Evolutionary conservation across 2,329 filamentous ascomycete genomes (phyloP).

Genomic region (Pseudomassariella vexata): DNA sequence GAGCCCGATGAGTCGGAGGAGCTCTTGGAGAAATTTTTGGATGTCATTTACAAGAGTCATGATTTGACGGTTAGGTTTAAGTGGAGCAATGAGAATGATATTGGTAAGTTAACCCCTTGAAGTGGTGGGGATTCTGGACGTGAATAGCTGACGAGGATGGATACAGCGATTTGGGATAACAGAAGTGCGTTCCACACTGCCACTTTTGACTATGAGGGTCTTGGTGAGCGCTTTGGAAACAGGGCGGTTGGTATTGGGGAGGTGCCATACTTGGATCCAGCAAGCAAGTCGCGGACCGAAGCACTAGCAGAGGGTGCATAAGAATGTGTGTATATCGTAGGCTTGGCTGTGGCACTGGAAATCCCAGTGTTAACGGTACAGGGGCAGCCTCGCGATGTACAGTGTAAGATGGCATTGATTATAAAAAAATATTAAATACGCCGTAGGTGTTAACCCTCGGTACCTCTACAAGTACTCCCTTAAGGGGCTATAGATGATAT

Average conservation of each 20-base stretch:
- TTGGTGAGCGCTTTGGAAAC: constrained; percentile 45
- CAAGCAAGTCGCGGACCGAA: constrained; percentile 35
- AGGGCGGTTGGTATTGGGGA: constrained; percentile 50
- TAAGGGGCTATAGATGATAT: too few species aligned
- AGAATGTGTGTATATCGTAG: too few species aligned
- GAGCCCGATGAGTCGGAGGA: constrained; percentile 34
- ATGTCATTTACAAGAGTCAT: constrained; percentile 38
- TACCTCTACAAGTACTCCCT: too few species aligned
- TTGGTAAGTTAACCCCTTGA: constrained; percentile 22
- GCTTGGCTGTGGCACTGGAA: too few species aligned
- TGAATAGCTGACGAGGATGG: too few species aligned
- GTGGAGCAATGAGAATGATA: constrained; percentile 37
- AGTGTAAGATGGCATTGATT: too few species aligned
- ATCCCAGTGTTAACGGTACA: too few species aligned
- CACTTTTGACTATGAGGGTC: constrained; percentile 50
- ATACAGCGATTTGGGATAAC: constrained; percentile 59
- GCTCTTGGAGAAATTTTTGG: constrained; percentile 34
- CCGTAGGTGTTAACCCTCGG: too few species aligned
- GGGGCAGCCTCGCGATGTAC: too few species aligned
- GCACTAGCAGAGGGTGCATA: constrained; percentile 5
- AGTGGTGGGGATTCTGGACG: background rate
- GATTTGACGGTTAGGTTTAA: constrained; percentile 42
- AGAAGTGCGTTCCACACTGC: constrained; percentile 52
- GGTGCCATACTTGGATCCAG: constrained; percentile 46
- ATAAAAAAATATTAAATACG: too few species aligned